These are phyloP conservation scores for Sarocladium strictum DNA, from an alignment of 2,329 filamentous ascomycete species.

Conservation along the genomic window DNA sequence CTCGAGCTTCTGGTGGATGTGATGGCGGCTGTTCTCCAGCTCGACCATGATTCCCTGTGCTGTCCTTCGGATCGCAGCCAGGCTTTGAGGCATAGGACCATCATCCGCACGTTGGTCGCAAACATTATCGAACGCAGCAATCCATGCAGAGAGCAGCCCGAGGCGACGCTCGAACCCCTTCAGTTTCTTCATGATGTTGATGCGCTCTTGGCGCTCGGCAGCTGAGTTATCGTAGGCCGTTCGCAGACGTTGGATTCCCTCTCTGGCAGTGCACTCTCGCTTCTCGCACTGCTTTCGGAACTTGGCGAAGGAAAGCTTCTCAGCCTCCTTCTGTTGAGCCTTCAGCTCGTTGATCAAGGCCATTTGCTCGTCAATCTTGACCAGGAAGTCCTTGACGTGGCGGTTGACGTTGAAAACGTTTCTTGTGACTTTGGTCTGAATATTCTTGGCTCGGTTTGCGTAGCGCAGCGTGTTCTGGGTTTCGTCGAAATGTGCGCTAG, in stretches of 20 bases:
- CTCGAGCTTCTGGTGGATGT: conserved; percentile 78
- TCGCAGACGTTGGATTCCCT: conserved; percentile 75
- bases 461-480: conserved; percentile 97
- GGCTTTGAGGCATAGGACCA: conserved; percentile 59
- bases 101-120: conserved; percentile 63
- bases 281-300: conserved; percentile 89
- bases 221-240: conserved; percentile 77
- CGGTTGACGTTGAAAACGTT: conserved; percentile 99
- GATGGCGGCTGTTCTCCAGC: conserved; percentile 82
- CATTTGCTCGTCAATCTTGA: conserved; percentile 99
- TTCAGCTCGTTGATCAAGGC: conserved; percentile 94
- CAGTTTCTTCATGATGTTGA: conserved; percentile 73
- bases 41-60: conserved; percentile 85
- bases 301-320: conserved; percentile 75
- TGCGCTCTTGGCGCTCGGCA: conserved; percentile 71
- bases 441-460: conserved; percentile 97
- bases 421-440: conserved; percentile 98
- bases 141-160: conserved; percentile 81
- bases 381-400: conserved; percentile 97
- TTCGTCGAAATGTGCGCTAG: conserved; percentile 94
- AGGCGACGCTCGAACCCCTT: conserved; percentile 81
- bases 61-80: conserved; percentile 75
- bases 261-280: conserved; percentile 66
- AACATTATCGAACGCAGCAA: conserved; percentile 81
- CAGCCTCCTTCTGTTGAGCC: conserved; percentile 84